Evolutionary conservation across 140 eudicot genomes (phyloP).

Genomic region (Bidens hawaiensis): DNA sequence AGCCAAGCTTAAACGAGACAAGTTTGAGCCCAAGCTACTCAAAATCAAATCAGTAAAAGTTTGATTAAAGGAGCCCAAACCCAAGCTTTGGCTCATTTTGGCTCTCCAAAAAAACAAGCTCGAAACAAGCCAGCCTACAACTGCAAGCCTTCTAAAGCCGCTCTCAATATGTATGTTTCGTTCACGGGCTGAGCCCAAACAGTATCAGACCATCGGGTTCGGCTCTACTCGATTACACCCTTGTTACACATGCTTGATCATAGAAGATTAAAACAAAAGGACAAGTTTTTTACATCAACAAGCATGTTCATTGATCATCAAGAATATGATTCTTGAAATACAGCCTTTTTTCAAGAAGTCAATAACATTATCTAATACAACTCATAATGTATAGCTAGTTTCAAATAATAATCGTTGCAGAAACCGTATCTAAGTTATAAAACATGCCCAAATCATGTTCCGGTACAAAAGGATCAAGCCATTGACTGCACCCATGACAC

Average conservation of each 20-base stretch:
- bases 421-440: constrained; percentile 7
- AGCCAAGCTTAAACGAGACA: too few relatives aligned
- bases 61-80: too few relatives aligned
- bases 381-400: not conserved
- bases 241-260: not conserved
- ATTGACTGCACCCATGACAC: constrained; percentile 74
- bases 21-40: too few relatives aligned
- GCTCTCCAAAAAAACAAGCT: too few relatives aligned
- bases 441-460: not conserved
- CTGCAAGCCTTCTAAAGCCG: too few relatives aligned
- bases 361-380: not conserved
- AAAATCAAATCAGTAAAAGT: too few relatives aligned
- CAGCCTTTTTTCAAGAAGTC: not conserved
- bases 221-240: too few relatives aligned
- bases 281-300: not conserved
- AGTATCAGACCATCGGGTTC: too few relatives aligned
- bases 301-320: not conserved
- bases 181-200: too few relatives aligned
- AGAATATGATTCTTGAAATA: not conserved
- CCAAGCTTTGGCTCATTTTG: too few relatives aligned
- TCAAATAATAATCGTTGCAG: not conserved
- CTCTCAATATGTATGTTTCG: too few relatives aligned
- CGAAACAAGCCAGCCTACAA: too few relatives aligned
- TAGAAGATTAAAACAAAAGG: not conserved
- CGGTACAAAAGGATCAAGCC: constrained; percentile 20